Percentiles rank a stretch among this genome's conserved stretches.
Conservation (phyloP, 2,329 filamentous ascomycete genomes). For the Helotiales sp. region DNA sequence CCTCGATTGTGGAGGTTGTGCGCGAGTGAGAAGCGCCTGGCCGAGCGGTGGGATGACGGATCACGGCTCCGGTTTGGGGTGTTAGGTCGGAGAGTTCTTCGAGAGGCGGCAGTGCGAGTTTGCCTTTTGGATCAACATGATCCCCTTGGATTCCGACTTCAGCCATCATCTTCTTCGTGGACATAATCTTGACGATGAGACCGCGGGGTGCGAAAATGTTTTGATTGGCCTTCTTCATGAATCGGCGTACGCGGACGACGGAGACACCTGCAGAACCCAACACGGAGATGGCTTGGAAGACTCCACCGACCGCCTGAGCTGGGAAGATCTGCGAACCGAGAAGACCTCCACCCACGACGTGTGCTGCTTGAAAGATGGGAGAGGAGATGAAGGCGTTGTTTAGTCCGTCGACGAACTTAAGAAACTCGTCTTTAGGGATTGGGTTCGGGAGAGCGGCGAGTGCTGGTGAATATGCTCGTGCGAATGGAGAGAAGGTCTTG, state of each 20-base stretch:
- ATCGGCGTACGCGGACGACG: constrained; percentile 18
- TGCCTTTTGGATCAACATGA: constrained; percentile 16
- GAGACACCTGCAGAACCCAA: constrained; percentile 20
- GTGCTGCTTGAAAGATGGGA: constrained; percentile 28
- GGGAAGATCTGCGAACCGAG: constrained; percentile 25
- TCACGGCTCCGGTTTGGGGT: constrained; percentile 5
- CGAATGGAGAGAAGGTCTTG: constrained; percentile 24
- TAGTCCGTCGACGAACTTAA: constrained; percentile 32
- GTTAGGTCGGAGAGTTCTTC: constrained; percentile 9
- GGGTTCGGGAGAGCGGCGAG: constrained; percentile 11
- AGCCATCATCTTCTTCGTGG: constrained; percentile 26
- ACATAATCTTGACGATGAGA: constrained; percentile 16
- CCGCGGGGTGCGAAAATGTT: constrained; percentile 16
- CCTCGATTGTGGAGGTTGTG: constrained; percentile 6
- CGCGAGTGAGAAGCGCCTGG: background rate
- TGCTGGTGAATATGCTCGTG: constrained; percentile 14
- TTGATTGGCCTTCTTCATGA: constrained; percentile 17
- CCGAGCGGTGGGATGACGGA: background rate
- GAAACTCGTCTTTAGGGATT: constrained; percentile 23
- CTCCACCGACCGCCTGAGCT: constrained; percentile 22
- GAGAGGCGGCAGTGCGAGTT: constrained; percentile 19
- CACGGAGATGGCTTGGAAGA: constrained; percentile 24
- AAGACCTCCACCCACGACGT: constrained; percentile 26
- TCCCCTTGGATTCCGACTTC: background rate
- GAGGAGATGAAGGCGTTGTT: constrained; percentile 32